Conservation (phyloP, 2,329 filamentous ascomycete genomes). For the Calonectria honghensis region DNA sequence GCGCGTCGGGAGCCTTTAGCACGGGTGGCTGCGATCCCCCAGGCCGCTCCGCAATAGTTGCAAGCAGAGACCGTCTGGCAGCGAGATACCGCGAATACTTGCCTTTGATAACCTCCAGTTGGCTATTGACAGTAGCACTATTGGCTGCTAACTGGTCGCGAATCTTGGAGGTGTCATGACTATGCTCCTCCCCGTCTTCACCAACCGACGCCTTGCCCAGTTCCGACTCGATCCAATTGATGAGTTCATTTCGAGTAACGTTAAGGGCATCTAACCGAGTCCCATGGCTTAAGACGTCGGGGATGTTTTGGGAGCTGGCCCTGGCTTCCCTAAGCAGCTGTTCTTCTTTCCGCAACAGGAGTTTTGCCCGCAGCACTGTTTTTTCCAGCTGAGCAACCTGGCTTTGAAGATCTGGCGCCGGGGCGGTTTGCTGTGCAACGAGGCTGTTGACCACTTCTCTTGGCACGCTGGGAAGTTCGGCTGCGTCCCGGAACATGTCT, state of each 20-base stretch:
- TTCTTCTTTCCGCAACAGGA: constrained; percentile 74
- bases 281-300: constrained; percentile 60
- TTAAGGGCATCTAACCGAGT: constrained; percentile 72
- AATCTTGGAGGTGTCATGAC: constrained; percentile 50
- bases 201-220: constrained; percentile 70
- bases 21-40: constrained; percentile 55
- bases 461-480: constrained; percentile 70
- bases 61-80: constrained; percentile 69
- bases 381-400: constrained; percentile 74
- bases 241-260: constrained; percentile 75
- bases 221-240: constrained; percentile 79
- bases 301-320: constrained; percentile 60
- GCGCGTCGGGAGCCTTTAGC: constrained; percentile 38
- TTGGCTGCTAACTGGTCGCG: constrained; percentile 48
- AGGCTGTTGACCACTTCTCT: constrained; percentile 71
- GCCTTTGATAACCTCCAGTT: constrained; percentile 68
- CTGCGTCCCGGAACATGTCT: constrained; percentile 67
- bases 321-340: constrained; percentile 70
- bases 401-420: constrained; percentile 65
- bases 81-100: constrained; percentile 74
- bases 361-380: constrained; percentile 74
- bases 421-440: constrained; percentile 62
- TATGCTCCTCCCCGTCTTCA: constrained; percentile 55
- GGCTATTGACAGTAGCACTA: constrained; percentile 59
- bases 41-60: constrained; percentile 59